Conservation (phyloP, 2,329 filamentous ascomycete genomes). For the Exophiala sp. region DNA sequence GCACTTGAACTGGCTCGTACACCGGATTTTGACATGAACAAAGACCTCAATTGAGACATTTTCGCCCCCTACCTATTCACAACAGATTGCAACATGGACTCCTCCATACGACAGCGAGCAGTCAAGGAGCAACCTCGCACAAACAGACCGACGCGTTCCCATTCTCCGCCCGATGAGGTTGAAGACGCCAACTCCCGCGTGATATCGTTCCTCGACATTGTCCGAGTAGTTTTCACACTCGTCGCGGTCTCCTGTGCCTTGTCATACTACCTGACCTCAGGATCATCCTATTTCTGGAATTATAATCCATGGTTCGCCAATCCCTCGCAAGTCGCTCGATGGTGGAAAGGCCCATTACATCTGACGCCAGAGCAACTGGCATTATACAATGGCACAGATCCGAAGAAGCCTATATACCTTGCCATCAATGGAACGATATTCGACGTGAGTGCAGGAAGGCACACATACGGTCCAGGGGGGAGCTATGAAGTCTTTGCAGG, state of each 20-base stretch:
- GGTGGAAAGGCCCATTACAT: slow-evolving; percentile 56
- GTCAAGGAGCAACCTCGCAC: slow-evolving; percentile 4
- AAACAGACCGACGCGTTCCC: background rate
- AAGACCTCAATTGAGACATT: background rate
- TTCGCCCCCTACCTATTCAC: background rate
- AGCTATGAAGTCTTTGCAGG: slow-evolving; percentile 84
- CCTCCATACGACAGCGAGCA: slow-evolving; percentile 12
- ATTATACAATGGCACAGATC: slow-evolving; percentile 70
- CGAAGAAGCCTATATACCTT: slow-evolving; percentile 73
- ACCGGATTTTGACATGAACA: background rate
- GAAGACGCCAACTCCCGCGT: slow-evolving; percentile 25
- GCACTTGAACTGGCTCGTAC: background rate
- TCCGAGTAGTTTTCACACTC: slow-evolving; percentile 64
- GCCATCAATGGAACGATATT: slow-evolving; percentile 68
- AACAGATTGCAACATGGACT: slow-evolving; percentile 7
- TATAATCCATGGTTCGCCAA: slow-evolving; percentile 58
- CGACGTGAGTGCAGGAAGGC: slow-evolving; percentile 53
- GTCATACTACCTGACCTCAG: slow-evolving; percentile 69
- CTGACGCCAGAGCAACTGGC: slow-evolving; percentile 71
- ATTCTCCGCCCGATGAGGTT: slow-evolving; percentile 8
- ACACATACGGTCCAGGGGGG: slow-evolving; percentile 71
- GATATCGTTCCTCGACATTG: slow-evolving; percentile 55
- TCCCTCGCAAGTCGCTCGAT: slow-evolving; percentile 53
- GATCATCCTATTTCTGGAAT: slow-evolving; percentile 65
- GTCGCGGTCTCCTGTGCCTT: slow-evolving; percentile 60